Evolutionary conservation across 495 filamentous ascomycete species (phyloP).

Genomic region (Lepidopterella palustris): DNA sequence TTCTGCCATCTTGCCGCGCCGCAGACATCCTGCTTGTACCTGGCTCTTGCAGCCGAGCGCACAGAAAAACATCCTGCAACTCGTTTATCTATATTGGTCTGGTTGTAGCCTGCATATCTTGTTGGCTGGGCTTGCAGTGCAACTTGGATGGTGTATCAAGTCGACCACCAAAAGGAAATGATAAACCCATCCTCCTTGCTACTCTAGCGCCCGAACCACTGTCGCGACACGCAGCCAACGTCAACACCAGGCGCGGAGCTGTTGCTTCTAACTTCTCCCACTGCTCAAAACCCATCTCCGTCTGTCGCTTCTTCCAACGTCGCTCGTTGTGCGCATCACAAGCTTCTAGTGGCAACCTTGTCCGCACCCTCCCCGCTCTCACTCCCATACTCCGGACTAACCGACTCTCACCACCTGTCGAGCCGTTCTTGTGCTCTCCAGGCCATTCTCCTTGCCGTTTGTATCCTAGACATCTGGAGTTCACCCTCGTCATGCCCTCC

Average conservation of each 20-base stretch:
- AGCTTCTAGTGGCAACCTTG: no score
- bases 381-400: not conserved
- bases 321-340: no score
- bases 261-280: no score
- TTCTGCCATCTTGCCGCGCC: not conserved
- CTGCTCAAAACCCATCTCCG: not conserved
- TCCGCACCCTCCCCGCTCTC: not conserved
- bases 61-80: not conserved
- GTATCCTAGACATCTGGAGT: not conserved
- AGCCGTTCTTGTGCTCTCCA: not conserved
- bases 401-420: not conserved
- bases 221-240: not conserved
- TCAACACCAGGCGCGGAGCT: not conserved
- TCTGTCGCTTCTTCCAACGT: not conserved
- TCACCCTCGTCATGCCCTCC: conserved; percentile 37
- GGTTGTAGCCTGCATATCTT: not conserved
- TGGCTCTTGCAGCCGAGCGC: not conserved
- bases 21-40: not conserved
- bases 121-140: not conserved
- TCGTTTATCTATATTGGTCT: not conserved
- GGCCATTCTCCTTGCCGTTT: not conserved
- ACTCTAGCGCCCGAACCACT: conserved; percentile 2
- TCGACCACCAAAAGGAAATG: not conserved
- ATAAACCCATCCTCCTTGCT: not conserved
- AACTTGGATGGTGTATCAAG: not conserved